Evolutionary conservation across 495 filamentous ascomycete genomes (phyloP), one percentile per base, ranked within the genome.

Genomic region (Neurospora sp.): DNA sequence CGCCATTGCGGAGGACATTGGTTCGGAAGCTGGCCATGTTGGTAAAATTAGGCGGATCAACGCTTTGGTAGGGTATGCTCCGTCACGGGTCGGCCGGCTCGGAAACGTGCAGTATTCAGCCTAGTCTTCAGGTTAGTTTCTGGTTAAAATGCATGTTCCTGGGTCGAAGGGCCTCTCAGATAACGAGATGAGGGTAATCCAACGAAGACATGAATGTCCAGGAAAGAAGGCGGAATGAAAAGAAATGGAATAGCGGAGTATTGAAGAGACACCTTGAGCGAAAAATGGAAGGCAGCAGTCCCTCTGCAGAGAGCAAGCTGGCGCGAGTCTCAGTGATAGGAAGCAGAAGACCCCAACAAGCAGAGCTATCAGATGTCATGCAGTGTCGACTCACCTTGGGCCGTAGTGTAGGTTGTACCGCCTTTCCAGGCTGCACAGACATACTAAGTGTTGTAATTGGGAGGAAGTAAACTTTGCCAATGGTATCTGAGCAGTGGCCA

Each of bases 1-100:
- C 80, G n/a, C 89, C 88, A 74, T 89, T 83, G 38, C 86, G 83
- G 5, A 90, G 77, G 23, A 88, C 85, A 70, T 82, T 87, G 23
- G 87, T 88, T 71, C 88, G 84, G 62, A 90, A 82, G 54, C 27
- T 18, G 20, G 79, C 77, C 82, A 83, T 83, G 39, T 54, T 39
- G 41, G 11, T 20, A 10, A 14, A 37, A 16, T 18, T 8, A 31
- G 54, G 31, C 54, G 3, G 54, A 37, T 66, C 27, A 5, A 14
- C 54, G 54, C 8, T 14, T 66, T 2, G 14, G 54, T 66, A 35
- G 54, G 54, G 18, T 66, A 8, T 37, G 54, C 27, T 37, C 49
- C 27, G 54, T 31, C 14, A 66, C 54, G 54, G 54, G 54, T 66
- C 27, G 54, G 54, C 27, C 54, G 27, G 54, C 27, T 66, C 54